These are phyloP conservation scores for Acacia acuminata DNA, from an alignment of 306 rosid genomes.

Conservation along the genomic window DNA sequence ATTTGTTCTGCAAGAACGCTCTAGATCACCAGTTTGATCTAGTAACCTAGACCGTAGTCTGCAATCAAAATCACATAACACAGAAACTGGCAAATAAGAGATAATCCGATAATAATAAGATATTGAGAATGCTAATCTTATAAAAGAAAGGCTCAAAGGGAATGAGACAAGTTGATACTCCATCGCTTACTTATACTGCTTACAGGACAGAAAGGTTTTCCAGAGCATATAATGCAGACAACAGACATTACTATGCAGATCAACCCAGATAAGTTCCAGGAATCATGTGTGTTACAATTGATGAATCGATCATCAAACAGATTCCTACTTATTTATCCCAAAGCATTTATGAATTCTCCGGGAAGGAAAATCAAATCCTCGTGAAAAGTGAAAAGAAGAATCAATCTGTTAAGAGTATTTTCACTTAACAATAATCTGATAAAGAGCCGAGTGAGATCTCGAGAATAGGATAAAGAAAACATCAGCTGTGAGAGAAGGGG, in stretches of 20 bases:
- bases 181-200: background rate
- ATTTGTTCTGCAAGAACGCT: conserved; percentile 42
- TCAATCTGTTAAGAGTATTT: background rate
- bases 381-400: background rate
- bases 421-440: conserved; percentile 33
- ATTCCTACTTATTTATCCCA: conserved; percentile 10
- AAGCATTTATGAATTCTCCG: conserved; percentile 8
- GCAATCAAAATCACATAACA: conserved; percentile 7
- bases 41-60: conserved; percentile 5
- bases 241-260: conserved; percentile 7
- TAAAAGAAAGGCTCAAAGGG: background rate
- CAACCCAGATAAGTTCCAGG: background rate
- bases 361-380: conserved; percentile 11
- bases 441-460: conserved; percentile 37
- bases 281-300: background rate
- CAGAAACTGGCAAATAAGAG: background rate
- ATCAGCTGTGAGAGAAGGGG: background rate
- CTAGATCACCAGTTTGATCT: conserved; percentile 34
- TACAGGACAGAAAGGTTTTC: conserved; percentile 8
- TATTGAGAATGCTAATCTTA: background rate
- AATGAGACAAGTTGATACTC: background rate
- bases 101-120: background rate
- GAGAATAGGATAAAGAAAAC: conserved; percentile 22
- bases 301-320: conserved; percentile 8
- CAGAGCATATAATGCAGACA: conserved; percentile 30